Percentiles rank a stretch among this genome's conserved stretches.
These are phyloP conservation scores for Colletotrichum viniferum DNA, from an alignment of 2,329 filamentous ascomycete genomes.

Conservation along the genomic window DNA sequence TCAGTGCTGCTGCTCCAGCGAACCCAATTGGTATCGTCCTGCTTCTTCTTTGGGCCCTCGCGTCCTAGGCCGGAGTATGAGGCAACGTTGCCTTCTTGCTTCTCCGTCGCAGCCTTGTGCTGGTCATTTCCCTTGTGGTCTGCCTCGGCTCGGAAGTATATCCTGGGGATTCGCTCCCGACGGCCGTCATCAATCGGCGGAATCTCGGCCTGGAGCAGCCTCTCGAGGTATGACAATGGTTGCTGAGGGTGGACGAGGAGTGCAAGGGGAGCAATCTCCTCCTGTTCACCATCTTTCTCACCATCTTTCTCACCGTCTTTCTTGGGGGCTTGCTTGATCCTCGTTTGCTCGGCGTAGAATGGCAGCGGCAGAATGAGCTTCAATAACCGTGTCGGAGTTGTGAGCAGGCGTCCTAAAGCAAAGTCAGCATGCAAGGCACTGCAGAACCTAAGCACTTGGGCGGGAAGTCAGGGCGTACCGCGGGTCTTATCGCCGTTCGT, in stretches of 20 bases:
- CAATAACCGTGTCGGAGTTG: conserved; percentile 79
- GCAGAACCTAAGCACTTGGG: not conserved
- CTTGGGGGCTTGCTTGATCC: not conserved
- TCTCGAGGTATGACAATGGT: conserved; percentile 87
- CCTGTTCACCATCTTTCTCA: conserved; percentile 32
- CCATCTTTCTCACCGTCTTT: conserved; percentile 23
- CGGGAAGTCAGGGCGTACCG: conserved; percentile 27
- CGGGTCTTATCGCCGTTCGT: conserved; percentile 30
- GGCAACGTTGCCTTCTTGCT: conserved; percentile 56
- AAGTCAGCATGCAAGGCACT: not conserved
- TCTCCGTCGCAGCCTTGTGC: conserved; percentile 23
- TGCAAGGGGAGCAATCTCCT: conserved; percentile 77
- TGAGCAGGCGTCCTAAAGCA: conserved; percentile 70
- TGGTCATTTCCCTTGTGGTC: conserved; percentile 49
- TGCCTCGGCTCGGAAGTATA: conserved; percentile 82
- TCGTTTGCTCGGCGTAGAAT: conserved; percentile 27
- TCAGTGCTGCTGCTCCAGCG: conserved; percentile 90
- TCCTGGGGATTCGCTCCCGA: conserved; percentile 71
- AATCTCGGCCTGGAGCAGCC: conserved; percentile 86
- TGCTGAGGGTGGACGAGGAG: conserved; percentile 89
- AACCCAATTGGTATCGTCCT: conserved; percentile 65
- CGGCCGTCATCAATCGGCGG: conserved; percentile 70
- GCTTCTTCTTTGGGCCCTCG: conserved; percentile 51
- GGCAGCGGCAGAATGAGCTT: conserved; percentile 80
- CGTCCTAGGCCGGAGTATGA: conserved; percentile 74